Base-by-base conservation (phyloP, 2,329 filamentous ascomycete species). In the Pseudonectria foliicola region DNA sequence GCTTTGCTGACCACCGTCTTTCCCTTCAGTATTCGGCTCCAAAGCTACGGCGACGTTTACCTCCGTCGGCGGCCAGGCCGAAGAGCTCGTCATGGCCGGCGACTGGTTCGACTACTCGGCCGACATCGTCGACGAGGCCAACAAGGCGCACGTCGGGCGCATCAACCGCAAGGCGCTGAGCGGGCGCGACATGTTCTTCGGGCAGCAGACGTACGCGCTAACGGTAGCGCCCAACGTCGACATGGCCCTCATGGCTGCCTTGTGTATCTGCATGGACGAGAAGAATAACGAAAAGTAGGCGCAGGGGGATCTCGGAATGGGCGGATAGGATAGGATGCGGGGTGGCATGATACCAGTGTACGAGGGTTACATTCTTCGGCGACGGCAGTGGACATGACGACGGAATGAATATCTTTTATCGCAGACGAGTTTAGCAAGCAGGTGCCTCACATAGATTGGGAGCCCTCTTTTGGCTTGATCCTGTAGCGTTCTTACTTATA, bases 231-330 rank as follows among this genome's bases (percentile, higher is more conserved):
- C 80, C 0, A 73, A 73, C 12, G 74, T 82, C 6, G 81, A 86
- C 49, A 68, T 82, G 57, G 71, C 76, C 4, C 50, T 85, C 30
- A 71, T 85, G 44, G 75, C 68, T 0, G 81, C 80, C 10, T 62
- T 85, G 49, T 84, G 78, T 51, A 77, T 85, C 34, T 77, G 73
- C 40, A 60, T 85, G 40, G 81, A 85, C 44, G 79, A 84, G 67
- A 72, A 71, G 62, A 73, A 80, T 25, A 59, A 60, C 15, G 57
- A 61, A 11, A 38, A 32, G 6, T 40, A 38, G 6, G n/a, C 12
- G 13, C 16, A 18, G 31, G 13, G 35, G 10, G 4, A n/a, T n/a
- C n/a, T n/a, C n/a, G n/a, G n/a, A n/a, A n/a, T n/a, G n/a, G n/a
- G n/a, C n/a, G n/a, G n/a, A n/a, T n/a, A n/a, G n/a, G n/a, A n/a